Conservation (phyloP, 1,139 yeast genomes). For the Nematodospora anomalae region DNA sequence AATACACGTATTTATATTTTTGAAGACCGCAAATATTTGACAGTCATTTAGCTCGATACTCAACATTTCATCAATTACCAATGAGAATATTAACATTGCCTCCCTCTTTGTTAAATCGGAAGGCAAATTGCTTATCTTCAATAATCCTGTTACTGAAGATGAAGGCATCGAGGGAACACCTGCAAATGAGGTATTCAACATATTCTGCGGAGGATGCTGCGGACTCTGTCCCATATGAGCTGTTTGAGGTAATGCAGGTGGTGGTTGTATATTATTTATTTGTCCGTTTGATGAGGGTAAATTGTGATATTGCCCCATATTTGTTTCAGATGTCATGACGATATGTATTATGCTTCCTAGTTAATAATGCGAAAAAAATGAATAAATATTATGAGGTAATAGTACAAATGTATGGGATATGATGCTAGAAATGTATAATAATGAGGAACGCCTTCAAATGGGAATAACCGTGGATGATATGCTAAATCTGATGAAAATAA, state of each 20-base stretch:
- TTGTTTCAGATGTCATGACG: constrained; percentile 23
- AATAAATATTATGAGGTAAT: constrained; percentile 1
- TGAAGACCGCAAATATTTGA: constrained; percentile 63
- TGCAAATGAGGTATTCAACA: constrained; percentile 1
- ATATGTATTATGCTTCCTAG: background rate
- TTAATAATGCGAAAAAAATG: background rate
- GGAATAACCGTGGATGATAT: too few relatives aligned
- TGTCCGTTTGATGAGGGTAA: constrained; percentile 15
- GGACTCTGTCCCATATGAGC: constrained; percentile 2
- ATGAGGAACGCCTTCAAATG: background rate
- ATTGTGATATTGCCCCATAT: constrained; percentile 19
- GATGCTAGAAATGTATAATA: background rate
- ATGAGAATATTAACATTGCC: constrained; percentile 71
- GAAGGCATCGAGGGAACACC: constrained; percentile 3
- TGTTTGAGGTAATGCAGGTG: constrained; percentile 2
- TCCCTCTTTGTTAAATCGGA: constrained; percentile 73
- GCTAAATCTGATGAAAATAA: too few relatives aligned
- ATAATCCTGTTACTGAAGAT: constrained; percentile 10
- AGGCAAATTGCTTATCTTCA: constrained; percentile 47
- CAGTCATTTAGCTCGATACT: constrained; percentile 55
- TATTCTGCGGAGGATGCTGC: constrained; percentile 10
- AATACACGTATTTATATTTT: constrained; percentile 61
- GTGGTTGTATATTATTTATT: constrained; percentile 7
- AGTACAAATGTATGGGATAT: background rate
- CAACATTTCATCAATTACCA: constrained; percentile 69